Conservation (phyloP, 2,329 filamentous ascomycete genomes). For the Colletotrichum siamense region DNA sequence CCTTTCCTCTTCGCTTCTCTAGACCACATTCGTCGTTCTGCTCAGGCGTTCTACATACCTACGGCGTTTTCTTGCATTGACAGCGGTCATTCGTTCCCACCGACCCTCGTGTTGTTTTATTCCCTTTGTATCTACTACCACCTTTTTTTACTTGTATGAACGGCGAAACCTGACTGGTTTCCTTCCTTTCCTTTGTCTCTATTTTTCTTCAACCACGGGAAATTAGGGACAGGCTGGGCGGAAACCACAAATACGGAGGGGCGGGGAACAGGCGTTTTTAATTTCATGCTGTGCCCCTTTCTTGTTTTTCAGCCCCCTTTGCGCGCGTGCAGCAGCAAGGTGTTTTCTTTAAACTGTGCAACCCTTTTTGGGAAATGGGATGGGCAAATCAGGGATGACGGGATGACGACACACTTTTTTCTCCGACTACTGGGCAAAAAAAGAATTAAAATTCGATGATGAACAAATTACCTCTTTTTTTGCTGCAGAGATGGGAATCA, state of each 20-base stretch:
- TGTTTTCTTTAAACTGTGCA: constrained; percentile 12
- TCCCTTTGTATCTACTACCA: constrained; percentile 16
- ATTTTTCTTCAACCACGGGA: background rate
- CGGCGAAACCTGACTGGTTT: background rate
- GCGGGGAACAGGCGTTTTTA: background rate
- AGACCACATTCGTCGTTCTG: constrained; percentile 5
- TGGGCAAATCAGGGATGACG: constrained; percentile 10
- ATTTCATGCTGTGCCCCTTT: background rate
- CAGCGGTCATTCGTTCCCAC: constrained; percentile 17
- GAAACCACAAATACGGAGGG: background rate
- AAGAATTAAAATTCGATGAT: constrained; percentile 5
- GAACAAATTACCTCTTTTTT: background rate
- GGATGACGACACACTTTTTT: constrained; percentile 6
- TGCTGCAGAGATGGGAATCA: background rate
- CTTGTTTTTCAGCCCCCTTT: background rate
- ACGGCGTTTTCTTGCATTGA: constrained; percentile 20
- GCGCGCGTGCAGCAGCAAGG: constrained; percentile 5
- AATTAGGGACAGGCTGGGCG: constrained; percentile 5
- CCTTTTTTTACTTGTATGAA: constrained; percentile 8
- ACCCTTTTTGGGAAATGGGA: background rate
- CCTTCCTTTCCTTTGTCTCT: constrained; percentile 4
- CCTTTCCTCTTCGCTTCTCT: background rate
- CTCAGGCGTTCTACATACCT: constrained; percentile 17
- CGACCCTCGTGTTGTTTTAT: background rate
- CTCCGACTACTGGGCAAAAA: constrained; percentile 1